These are phyloP conservation scores for Termitomyces titanicus DNA, from an alignment of 768 basidiomycete genomes.

Conservation along the genomic window DNA sequence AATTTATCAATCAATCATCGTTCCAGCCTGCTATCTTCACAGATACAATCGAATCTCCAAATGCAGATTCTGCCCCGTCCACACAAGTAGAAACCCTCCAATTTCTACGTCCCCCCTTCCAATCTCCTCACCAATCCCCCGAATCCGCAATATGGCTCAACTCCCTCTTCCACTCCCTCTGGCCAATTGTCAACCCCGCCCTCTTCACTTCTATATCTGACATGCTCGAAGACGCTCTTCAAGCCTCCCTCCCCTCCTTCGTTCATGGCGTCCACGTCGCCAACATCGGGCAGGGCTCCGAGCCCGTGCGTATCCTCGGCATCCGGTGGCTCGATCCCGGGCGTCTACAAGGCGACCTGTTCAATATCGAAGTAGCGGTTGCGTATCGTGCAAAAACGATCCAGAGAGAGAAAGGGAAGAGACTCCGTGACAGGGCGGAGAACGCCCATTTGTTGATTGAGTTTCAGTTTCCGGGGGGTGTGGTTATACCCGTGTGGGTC, in stretches of 20 bases:
- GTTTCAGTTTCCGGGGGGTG: constrained; percentile 51
- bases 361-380: constrained; percentile 70
- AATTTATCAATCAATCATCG: background rate
- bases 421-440: constrained; percentile 39
- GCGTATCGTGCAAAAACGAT: constrained; percentile 56
- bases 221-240: constrained; percentile 60
- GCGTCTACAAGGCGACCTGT: constrained; percentile 39
- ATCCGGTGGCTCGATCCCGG: constrained; percentile 48
- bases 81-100: background rate
- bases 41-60: background rate
- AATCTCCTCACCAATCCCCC: constrained; percentile 13
- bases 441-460: constrained; percentile 68
- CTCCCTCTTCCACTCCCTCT: constrained; percentile 53
- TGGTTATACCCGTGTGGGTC: constrained; percentile 64
- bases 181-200: constrained; percentile 74
- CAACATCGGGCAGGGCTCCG: constrained; percentile 66
- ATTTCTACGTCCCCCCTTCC: background rate
- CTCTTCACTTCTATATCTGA: constrained; percentile 57
- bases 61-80: background rate
- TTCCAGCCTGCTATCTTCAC: background rate
- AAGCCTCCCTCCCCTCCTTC: constrained; percentile 46
- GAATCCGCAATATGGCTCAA: constrained; percentile 61
- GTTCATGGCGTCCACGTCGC: constrained; percentile 64
- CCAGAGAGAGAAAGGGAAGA: constrained; percentile 30
- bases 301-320: constrained; percentile 65